These are phyloP conservation scores for Dendryphion nanum DNA, from an alignment of 2,329 filamentous ascomycete genomes.

Conservation along the genomic window DNA sequence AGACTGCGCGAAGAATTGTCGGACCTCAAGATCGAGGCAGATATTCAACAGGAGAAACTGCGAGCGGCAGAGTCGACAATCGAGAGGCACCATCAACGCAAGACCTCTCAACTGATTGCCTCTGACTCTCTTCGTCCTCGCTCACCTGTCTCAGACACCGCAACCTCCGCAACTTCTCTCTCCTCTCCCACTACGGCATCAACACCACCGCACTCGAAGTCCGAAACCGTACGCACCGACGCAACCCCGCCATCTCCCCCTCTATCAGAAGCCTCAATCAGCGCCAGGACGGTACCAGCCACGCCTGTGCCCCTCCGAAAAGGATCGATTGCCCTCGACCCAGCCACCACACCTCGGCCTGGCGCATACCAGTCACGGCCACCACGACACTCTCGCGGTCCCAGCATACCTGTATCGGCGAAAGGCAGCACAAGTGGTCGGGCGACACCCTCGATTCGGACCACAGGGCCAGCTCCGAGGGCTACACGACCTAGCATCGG, in stretches of 20 bases:
- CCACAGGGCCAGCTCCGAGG: constrained; percentile 35
- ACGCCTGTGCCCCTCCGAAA: constrained; percentile 42
- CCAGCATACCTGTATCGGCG: constrained; percentile 57
- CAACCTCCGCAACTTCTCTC: constrained; percentile 75
- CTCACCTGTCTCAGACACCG: constrained; percentile 72
- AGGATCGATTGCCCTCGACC: constrained; percentile 51
- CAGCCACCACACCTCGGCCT: constrained; percentile 54
- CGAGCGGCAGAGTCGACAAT: constrained; percentile 63
- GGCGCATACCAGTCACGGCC: constrained; percentile 45
- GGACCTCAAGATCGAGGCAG: constrained; percentile 90
- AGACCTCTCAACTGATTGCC: constrained; percentile 49
- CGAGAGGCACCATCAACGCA: constrained; percentile 51
- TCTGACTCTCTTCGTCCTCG: constrained; percentile 53
- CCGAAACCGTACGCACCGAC: constrained; percentile 61
- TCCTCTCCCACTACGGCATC: constrained; percentile 88
- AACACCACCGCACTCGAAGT: constrained; percentile 74
- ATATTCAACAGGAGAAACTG: constrained; percentile 92
- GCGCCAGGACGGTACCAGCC: constrained; percentile 42
- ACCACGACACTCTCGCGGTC: constrained; percentile 54
- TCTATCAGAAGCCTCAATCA: constrained; percentile 78
- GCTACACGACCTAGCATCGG: constrained; percentile 42
- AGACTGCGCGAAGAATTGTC: constrained; percentile 85
- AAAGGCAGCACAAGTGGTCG: constrained; percentile 34
- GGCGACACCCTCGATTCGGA: constrained; percentile 45
- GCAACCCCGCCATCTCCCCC: constrained; percentile 90